Evolutionary conservation across 2,329 filamentous ascomycete genomes (phyloP).

Genomic region (Talaromyces funiculosus): DNA sequence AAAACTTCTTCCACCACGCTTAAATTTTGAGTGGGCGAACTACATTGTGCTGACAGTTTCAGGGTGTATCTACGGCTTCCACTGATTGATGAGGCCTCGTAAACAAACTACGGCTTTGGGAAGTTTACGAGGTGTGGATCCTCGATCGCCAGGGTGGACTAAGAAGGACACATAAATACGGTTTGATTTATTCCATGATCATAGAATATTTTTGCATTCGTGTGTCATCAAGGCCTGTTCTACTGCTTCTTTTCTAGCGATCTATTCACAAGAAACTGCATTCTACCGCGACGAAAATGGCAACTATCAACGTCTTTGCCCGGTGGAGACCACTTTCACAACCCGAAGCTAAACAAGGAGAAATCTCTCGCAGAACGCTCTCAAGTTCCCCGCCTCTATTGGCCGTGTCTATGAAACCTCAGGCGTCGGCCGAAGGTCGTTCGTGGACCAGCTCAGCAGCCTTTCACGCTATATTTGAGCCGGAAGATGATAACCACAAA

Average conservation of each 20-base stretch:
- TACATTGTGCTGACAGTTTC: too few relatives aligned
- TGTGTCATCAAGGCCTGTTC: background rate
- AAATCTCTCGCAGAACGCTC: background rate
- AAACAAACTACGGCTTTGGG: background rate
- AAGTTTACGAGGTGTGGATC: background rate
- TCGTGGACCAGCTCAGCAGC: slow-evolving; percentile 24
- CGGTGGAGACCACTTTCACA: slow-evolving; percentile 2
- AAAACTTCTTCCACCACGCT: too few relatives aligned
- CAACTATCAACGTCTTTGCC: background rate
- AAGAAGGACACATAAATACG: background rate
- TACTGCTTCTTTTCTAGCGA: background rate
- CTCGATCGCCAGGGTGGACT: background rate
- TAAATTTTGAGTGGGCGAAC: too few relatives aligned
- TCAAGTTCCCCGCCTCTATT: background rate
- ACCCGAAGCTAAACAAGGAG: background rate
- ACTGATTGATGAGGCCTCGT: background rate
- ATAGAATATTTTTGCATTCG: background rate
- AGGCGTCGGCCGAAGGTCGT: background rate
- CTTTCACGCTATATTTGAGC: slow-evolving; percentile 22
- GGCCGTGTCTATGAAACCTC: background rate
- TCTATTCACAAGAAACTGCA: background rate
- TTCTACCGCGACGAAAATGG: background rate
- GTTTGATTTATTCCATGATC: background rate
- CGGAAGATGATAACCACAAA: slow-evolving; percentile 20
- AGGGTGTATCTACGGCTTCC: background rate